These are phyloP conservation scores for Trichophyton schoenleinii DNA, from an alignment of 2,329 filamentous ascomycete genomes.

Conservation along the genomic window DNA sequence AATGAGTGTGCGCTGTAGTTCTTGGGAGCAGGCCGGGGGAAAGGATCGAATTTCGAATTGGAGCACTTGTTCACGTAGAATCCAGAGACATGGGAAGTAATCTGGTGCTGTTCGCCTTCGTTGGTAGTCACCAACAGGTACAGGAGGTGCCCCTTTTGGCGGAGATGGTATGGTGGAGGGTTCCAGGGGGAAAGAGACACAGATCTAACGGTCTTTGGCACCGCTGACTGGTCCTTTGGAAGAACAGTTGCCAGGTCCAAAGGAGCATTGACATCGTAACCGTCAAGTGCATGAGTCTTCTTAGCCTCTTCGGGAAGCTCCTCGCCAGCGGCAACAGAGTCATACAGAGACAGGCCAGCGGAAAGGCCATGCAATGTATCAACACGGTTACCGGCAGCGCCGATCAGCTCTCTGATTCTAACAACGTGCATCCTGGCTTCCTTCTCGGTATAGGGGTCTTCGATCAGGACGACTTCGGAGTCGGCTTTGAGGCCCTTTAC, in stretches of 20 bases:
- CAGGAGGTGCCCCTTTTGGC: constrained; percentile 82
- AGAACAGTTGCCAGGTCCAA: constrained; percentile 60
- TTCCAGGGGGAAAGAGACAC: constrained; percentile 90
- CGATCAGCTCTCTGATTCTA: constrained; percentile 81
- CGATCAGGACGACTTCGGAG: constrained; percentile 67
- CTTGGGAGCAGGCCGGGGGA: constrained; percentile 66
- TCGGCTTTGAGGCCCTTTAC: constrained; percentile 65
- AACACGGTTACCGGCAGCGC: constrained; percentile 75
- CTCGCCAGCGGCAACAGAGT: constrained; percentile 47
- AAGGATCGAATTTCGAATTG: constrained; percentile 88
- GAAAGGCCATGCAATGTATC: constrained; percentile 77
- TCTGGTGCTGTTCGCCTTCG: constrained; percentile 87
- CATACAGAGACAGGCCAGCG: constrained; percentile 75
- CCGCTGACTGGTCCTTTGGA: constrained; percentile 50
- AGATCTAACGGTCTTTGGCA: constrained; percentile 83
- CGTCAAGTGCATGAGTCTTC: constrained; percentile 46
- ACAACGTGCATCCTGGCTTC: constrained; percentile 92
- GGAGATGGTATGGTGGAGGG: constrained; percentile 79
- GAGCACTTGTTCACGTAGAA: constrained; percentile 97
- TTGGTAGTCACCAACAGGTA: constrained; percentile 83
- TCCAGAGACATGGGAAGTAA: constrained; percentile 84
- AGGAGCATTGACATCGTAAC: constrained; percentile 64
- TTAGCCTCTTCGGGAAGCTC: constrained; percentile 32
- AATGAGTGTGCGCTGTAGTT: constrained; percentile 72
- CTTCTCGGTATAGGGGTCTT: constrained; percentile 97